Base-by-base conservation (phyloP, 2,329 filamentous ascomycete genomes). In the Epichloe gansuensis region DNA sequence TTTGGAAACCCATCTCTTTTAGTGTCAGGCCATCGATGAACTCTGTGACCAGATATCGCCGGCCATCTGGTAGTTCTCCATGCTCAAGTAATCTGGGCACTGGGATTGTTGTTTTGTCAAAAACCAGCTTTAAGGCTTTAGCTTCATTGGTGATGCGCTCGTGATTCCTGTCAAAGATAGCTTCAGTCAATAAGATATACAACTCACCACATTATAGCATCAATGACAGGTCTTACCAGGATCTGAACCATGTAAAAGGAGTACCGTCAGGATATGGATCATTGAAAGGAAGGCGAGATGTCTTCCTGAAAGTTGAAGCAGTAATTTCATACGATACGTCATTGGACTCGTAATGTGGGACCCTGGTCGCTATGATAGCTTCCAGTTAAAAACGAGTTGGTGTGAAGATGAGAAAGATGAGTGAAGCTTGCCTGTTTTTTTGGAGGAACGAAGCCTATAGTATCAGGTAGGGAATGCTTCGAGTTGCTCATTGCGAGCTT, bases 71-170 rank as follows among this genome's bases (percentile, higher is more conserved):
- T 15, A 41, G 41, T 15, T 45, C 37, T 21, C 54, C 54, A 34
- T 54, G 47, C 12, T 46, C 46, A 46, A 57, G 45, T 17, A 57
- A 38, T 15, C 15, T 31, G 1, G 54, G 56, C 7, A 57, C 50
- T n/a, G 54, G 56, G 48, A 55, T 54, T 31, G 52, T 54, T 28
- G 52, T 56, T 35, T 56, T 21, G 6, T n/a, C 6, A 25, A 45
- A 39, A 5, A 55, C 28, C 1, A 57, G 43, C 23, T 51, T 12
- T 3, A 56, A 34, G 25, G 54, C 54, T 12, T 50, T 56, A 39
- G 50, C 56, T 23, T 57, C 54, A 35, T 56, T 57, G 5, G 44
- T 42, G 25, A 57, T 54, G 15, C 54, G 56, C 41, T 57, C 54
- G 25, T 56, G 54, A 46, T 57, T 41, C 13, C 38, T n/a, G 5